Conservation (phyloP, 306 rosid species). For the Prunus mira region DNA sequence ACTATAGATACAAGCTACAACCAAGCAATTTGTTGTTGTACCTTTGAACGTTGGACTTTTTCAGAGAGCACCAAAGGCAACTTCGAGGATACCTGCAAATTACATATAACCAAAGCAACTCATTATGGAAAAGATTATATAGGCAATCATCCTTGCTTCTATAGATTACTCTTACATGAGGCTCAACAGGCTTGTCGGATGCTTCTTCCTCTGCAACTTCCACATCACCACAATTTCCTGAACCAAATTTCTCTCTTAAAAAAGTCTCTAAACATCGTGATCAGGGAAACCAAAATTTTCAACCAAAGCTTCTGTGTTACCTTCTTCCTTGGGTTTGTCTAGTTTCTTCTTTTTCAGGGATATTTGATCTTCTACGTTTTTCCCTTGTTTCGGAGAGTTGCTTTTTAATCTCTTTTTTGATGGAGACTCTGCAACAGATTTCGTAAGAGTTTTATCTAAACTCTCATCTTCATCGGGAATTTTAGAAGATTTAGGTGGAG, state of each 20-base stretch:
- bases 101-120: conserved; percentile 26
- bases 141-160: conserved; percentile 14
- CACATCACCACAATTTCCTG: conserved; percentile 42
- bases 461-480: conserved; percentile 21
- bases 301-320: conserved; percentile 27
- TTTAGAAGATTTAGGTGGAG: conserved; percentile 31
- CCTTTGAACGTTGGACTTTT: conserved; percentile 86
- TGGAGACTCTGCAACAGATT: conserved; percentile 26
- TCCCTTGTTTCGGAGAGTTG: conserved; percentile 24
- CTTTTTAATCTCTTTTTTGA: conserved; percentile 29
- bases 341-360: conserved; percentile 37
- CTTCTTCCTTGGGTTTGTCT: conserved; percentile 33
- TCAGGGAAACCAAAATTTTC: background rate
- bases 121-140: conserved; percentile 17
- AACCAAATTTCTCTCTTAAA: conserved; percentile 19
- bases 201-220: conserved; percentile 59
- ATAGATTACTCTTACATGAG: conserved; percentile 51
- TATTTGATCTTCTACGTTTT: conserved; percentile 23
- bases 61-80: conserved; percentile 90
- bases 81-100: conserved; percentile 71
- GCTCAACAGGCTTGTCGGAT: conserved; percentile 45
- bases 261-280: background rate
- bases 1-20: background rate
- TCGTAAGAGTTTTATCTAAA: conserved; percentile 18
- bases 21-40: conserved; percentile 27